A percentile compares a stretch with the other conserved stretches of the same genome.
Conservation (phyloP, 495 filamentous ascomycete genomes). For the Jackrogersella multiformis region DNA sequence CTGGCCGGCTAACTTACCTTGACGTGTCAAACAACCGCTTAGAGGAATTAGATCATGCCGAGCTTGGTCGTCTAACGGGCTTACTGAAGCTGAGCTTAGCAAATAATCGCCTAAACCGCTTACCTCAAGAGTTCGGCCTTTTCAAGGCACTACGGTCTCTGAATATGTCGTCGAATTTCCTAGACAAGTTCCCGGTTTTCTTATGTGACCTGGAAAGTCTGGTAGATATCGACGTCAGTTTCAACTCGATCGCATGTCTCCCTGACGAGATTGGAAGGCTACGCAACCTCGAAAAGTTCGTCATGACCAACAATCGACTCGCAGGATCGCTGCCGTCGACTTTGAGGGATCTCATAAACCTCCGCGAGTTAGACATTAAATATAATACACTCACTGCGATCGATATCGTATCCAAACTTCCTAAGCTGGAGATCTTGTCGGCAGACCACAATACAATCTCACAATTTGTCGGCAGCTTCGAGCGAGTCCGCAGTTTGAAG, state of each 20-base stretch:
- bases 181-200: conserved; percentile 84
- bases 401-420: conserved; percentile 81
- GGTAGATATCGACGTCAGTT: conserved; percentile 95
- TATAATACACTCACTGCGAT: conserved; percentile 90
- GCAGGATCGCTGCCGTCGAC: conserved; percentile 74
- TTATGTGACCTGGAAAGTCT: conserved; percentile 82
- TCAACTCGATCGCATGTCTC: conserved; percentile 84
- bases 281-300: conserved; percentile 82
- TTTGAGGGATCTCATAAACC: conserved; percentile 73
- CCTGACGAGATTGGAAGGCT: conserved; percentile 81
- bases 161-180: conserved; percentile 90
- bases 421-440: conserved; percentile 83
- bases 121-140: conserved; percentile 82
- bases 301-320: conserved; percentile 94
- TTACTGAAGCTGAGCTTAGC: conserved; percentile 90
- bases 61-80: conserved; percentile 66
- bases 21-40: conserved; percentile 95
- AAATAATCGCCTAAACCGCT: conserved; percentile 82
- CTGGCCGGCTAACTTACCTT: conserved; percentile 82
- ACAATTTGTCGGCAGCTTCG: conserved; percentile 84
- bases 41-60: conserved; percentile 84
- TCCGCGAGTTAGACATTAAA: conserved; percentile 92
- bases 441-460: conserved; percentile 92
- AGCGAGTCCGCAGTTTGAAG: conserved; percentile 80
- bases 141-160: conserved; percentile 81